Base-by-base conservation (phyloP, 192 early-diverging fungal species). In the Coemansia erecta region DNA sequence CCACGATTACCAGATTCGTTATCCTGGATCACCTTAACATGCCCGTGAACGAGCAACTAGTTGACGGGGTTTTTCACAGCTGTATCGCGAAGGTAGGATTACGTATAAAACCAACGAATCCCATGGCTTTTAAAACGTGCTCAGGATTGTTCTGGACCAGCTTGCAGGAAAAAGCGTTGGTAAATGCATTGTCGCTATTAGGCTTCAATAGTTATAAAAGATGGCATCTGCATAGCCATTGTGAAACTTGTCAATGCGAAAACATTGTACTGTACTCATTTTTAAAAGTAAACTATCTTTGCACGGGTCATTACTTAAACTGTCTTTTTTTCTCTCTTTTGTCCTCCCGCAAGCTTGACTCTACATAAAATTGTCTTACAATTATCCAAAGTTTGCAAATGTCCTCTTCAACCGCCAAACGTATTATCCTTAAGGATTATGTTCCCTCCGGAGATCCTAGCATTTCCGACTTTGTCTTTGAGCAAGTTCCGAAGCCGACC, bases 131-230 rank as follows among this genome's bases (percentile, higher is more conserved):
- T 88, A 89, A 48, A 83, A 63, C 48, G 82, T 85, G 21, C 83
- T 80, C n/a, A 44, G 59, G 46, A 85, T 83, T 19, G 71, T 90
- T 14, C 48, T 86, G 40, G 82, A 82, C 33, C 66, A 86, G 55
- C 71, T 86, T 28, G 60, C 74, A 12, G 86, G 86, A 55, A 85
- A 72, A 23, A 87, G 86, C 70, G 85, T 89, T 81, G 87, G 89
- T 53, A 89, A 87, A 66, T 63, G 73, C 40, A 69, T 85, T 33
- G 80, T 88, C 55, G n/a, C n/a, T n/a, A n/a, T n/a, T n/a, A n/a
- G n/a, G n/a, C n/a, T n/a, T n/a, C n/a, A n/a, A n/a, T n/a, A n/a
- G n/a, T n/a, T n/a, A n/a, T n/a, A n/a, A n/a, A n/a, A n/a, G n/a
- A n/a, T n/a, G 47, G 17, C 47, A 7, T 31, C 7, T 31, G 28